Base-by-base conservation (phyloP, 163 green algal genomes). In the Scenedesmus sp. region DNA sequence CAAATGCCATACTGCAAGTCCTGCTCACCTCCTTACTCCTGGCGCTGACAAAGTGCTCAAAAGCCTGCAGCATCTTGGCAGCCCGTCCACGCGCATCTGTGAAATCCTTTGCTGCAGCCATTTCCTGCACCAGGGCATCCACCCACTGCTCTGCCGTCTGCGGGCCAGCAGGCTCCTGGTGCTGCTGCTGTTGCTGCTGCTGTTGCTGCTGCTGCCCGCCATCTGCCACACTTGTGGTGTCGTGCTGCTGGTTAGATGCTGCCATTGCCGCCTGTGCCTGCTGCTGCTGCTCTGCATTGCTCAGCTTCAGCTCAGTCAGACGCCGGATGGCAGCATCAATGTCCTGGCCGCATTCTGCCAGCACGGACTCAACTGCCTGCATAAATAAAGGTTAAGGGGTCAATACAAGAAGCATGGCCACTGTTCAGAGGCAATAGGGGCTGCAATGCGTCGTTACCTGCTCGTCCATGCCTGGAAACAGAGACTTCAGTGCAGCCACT, bases 91-190 rank as follows among this genome's bases (percentile, higher is more conserved):
- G 92, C 0, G 98, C 98, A 87, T 99, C 97, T 0, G 93, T 86
- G 81, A 99, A 90, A 91, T 98, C 94, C 6, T 70, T 92, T 0
- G 97, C 97, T 9, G 93, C 93, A 20, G 95, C 88, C 98, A 99
- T 99, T 91, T 99, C 95, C 26, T 93, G 90, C n/a, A 99, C 97
- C 16, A 99, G 77, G 0, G 94, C 82, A 9, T 99, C 98, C 20
- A 99, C 94, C 98, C 98, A 99, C 84, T 99, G 94, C 10, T 95
- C 94, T 10, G 95, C 94, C 4, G 93, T 96, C 26, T 94, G 90
- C 0, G 94, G 90, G 0, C 92, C 90, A 5, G 60, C 55, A 52
- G 34, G 55, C 7, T 54, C 85, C 9, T 70, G 7, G n/a, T 84
- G 57, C 88, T 93, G 82, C 55, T 82, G 85, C 89, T 93, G 89